A percentile compares a stretch with the other conserved stretches of the same genome.
Evolutionary conservation across 768 basidiomycete species (phyloP).

Genomic region (Mycena belliarum): DNA sequence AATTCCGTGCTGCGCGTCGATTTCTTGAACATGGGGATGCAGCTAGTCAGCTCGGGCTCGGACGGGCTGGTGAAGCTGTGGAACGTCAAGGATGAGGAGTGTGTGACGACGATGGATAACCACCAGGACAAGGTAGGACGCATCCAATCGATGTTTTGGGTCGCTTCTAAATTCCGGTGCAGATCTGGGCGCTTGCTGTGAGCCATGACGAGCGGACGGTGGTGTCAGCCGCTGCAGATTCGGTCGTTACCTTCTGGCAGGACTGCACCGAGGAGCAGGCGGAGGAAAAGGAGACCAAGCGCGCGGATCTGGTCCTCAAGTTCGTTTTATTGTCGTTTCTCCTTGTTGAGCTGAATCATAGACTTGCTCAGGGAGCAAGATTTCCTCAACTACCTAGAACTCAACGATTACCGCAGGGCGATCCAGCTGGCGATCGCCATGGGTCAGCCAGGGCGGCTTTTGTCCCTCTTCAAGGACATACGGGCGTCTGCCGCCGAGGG

Average conservation of each 20-base stretch:
- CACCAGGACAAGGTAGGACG: slow-evolving; percentile 90
- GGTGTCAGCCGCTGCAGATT: slow-evolving; percentile 95
- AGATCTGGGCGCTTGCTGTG: slow-evolving; percentile 97
- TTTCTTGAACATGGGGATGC: slow-evolving; percentile 80
- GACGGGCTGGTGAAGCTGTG: slow-evolving; percentile 97
- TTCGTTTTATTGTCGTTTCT: slow-evolving; percentile 39
- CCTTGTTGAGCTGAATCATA: background rate
- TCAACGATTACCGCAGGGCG: slow-evolving; percentile 89
- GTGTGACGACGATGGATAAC: slow-evolving; percentile 87
- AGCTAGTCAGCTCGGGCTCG: slow-evolving; percentile 87
- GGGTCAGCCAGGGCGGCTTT: slow-evolving; percentile 88
- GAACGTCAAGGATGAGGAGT: slow-evolving; percentile 89
- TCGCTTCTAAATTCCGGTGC: background rate
- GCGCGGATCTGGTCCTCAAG: slow-evolving; percentile 79
- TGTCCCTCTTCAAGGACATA: slow-evolving; percentile 75
- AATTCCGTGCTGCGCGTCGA: slow-evolving; percentile 95
- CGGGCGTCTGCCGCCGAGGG: slow-evolving; percentile 30
- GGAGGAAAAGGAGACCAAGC: slow-evolving; percentile 69
- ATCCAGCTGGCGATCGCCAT: slow-evolving; percentile 91
- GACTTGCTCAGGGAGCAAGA: slow-evolving; percentile 89
- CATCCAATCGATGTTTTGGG: background rate
- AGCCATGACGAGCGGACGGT: slow-evolving; percentile 80
- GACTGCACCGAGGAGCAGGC: slow-evolving; percentile 89
- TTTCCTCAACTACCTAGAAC: slow-evolving; percentile 83
- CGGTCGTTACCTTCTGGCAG: slow-evolving; percentile 94